phyloP scores from a whole-genome alignment of 345 rosid species.

The Salix purpurea region DNA sequence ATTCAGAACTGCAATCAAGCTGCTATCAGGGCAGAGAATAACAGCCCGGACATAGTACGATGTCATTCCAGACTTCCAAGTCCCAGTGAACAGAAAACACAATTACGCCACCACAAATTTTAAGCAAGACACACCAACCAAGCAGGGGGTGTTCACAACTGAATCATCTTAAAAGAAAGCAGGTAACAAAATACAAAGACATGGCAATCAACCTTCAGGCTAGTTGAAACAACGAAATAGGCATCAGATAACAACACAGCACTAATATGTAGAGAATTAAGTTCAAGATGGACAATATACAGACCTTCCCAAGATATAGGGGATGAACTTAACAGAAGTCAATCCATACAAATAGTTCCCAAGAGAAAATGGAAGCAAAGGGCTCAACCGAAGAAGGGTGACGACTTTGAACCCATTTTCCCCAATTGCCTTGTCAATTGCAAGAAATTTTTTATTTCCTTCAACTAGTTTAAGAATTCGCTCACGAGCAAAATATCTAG shows the following conservation, averaged over 20 bases:
- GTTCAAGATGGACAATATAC: slow-evolving; percentile 12
- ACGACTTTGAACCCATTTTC: slow-evolving; percentile 92
- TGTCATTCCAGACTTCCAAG: background rate
- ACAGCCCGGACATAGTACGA: background rate
- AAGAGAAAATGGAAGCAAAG: slow-evolving; percentile 92
- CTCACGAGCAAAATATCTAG: slow-evolving; percentile 96
- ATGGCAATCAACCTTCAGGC: background rate
- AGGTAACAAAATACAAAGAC: background rate
- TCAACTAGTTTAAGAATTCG: slow-evolving; percentile 87
- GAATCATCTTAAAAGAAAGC: background rate
- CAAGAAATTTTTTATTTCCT: slow-evolving; percentile 93
- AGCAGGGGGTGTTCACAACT: background rate
- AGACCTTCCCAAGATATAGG: slow-evolving; percentile 92
- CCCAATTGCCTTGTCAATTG: slow-evolving; percentile 96
- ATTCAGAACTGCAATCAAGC: background rate
- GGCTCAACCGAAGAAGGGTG: slow-evolving; percentile 89
- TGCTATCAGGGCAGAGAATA: background rate
- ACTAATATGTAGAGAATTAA: background rate
- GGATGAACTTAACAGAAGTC: slow-evolving; percentile 89
- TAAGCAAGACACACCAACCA: background rate
- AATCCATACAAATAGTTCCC: slow-evolving; percentile 92
- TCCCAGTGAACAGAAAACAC: background rate
- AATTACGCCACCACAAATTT: background rate
- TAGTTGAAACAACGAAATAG: background rate
- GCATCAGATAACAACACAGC: background rate